Base-by-base conservation (phyloP, 345 rosid genomes). In the Carallia pectinifolia region DNA sequence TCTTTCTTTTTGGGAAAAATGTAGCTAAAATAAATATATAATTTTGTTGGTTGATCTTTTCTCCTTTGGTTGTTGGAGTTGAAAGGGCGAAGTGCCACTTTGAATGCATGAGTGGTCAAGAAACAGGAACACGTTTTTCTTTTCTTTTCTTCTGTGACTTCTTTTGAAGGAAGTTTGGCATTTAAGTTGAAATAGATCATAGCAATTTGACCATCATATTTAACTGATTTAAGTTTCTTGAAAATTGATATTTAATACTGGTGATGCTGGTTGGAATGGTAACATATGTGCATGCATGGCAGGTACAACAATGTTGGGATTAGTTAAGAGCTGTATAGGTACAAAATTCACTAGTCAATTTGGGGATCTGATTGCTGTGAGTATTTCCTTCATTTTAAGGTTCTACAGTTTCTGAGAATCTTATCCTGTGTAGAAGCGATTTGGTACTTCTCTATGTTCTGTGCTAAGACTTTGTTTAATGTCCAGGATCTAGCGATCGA, bases 261-360 rank as follows among this genome's bases (percentile, higher is more conserved):
- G 19, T 52, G 16, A 10, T 30, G 13, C 33, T 47, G 13, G 36
- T 53, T 61, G 9, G n/a, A 34, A 50, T 16, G 13, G 27, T 61
- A 30, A 62, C 67, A 6, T 61, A 8, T 69, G 39, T 6, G n/a
- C 39, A 15, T 53, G 16, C 31, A 23, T 82, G 58, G 60, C 84
- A 89, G 94, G 94, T 83, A 82, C 81, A 65, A 74, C 79, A 64
- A 80, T 90, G 85, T 77, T 94, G 78, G 88, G 92, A 58, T 73
- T 94, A 44, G 93, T 94, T 53, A 90, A 94, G 85, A 94, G 97
- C 79, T 87, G 96, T 76, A 90, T 91, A 65, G 97, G 97, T 10
- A 94, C 99, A 65, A 94, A 94, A 84, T 92, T 94, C 81, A 94
- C 97, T 7, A 82, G 99, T 80, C 96, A 94, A 70, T 94, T 91